A percentile compares a stretch with the other conserved stretches of the same genome.
phyloP scores from a whole-genome alignment of 2,329 filamentous ascomycete genomes.

The Fusarium clavum region DNA sequence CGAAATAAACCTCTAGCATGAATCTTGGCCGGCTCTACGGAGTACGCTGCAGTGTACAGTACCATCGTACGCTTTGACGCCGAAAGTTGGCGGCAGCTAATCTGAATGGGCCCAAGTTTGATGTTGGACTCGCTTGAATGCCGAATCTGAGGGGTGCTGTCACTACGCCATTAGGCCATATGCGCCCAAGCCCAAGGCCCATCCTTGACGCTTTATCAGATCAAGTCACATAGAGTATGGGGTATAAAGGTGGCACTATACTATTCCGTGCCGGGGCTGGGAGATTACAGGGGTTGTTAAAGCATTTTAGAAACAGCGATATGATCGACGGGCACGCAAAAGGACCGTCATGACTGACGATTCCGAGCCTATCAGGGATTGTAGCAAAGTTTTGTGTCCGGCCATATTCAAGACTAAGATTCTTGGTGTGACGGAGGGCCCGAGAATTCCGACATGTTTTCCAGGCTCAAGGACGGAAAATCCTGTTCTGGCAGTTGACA shows the following conservation, averaged over 20 bases:
- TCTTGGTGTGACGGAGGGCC: slow-evolving; percentile 2
- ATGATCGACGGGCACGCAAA: slow-evolving; percentile 26
- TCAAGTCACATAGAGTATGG: slow-evolving; percentile 21
- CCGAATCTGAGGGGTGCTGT: slow-evolving; percentile 21
- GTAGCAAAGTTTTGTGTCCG: background rate
- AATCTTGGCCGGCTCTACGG: slow-evolving; percentile 4
- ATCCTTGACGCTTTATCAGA: slow-evolving; percentile 19
- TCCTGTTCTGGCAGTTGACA: slow-evolving; percentile 11
- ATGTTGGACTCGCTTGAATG: slow-evolving; percentile 9
- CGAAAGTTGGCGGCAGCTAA: slow-evolving; percentile 5
- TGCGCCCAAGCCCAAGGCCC: background rate
- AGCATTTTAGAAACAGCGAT: slow-evolving; percentile 6
- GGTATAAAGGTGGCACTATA: slow-evolving; percentile 19
- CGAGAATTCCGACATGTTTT: slow-evolving; percentile 18
- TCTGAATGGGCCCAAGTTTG: slow-evolving; percentile 2
- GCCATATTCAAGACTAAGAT: background rate
- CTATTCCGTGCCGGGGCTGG: background rate
- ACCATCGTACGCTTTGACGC: slow-evolving; percentile 11
- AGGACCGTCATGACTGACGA: slow-evolving; percentile 15
- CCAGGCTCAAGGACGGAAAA: background rate
- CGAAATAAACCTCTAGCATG: slow-evolving; percentile 10
- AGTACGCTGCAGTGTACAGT: background rate
- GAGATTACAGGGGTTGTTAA: slow-evolving; percentile 17
- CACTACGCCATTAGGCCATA: slow-evolving; percentile 4
- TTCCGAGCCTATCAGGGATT: slow-evolving; percentile 2